Evolutionary conservation across 495 filamentous ascomycete species (phyloP), one percentile per base, ranked within the genome.

Genomic region (Penicillium goetzii): DNA sequence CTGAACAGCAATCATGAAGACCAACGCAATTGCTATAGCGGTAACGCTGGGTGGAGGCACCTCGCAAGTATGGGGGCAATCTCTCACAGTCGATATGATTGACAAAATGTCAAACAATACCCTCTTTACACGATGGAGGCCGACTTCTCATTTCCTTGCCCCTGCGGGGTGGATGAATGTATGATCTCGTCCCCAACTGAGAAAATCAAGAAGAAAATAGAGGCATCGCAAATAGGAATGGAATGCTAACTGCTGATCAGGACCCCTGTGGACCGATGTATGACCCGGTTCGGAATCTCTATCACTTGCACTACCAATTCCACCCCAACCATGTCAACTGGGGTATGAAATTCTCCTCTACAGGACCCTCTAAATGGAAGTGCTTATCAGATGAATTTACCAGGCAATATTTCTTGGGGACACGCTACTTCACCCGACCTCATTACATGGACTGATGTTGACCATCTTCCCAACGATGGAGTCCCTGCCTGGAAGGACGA

Each of bases 81-180:
- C 60, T 14, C 65, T 67, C 11, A 63, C 60, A 4, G 52, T 28
- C 2, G 57, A 60, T 11, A 56, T 36, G 36, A 67, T 67, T 49
- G 53, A 67, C 50, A 63, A 61, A 12, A 60, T 67, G 65, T 57
- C 41, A 2, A 67, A 67, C 12, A 67, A 67, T 23, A 67, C 26
- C 15, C 51, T 67, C 12, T 67, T 67, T 17, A 59, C 57, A 0
- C 33, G 65, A 7, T 67, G 65, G 65, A 60, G 65, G 33, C 60
- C 65, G 17, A 52, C 51, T 26, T 67, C 65, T 33, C 65, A 67
- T 63, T 67, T 67, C 10, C 65, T 67, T 53, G 65, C 65, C 10
- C 65, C 65, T 14, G 40, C 65, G n/a, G 65, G 65, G 6, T 67
- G 65, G 65, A 67, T 67, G 65, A 67, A 67, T 50, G 65, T 63